Evolutionary conservation across 2,329 filamentous ascomycete species (phyloP).

Genomic region (Lecanicillium sp.): DNA sequence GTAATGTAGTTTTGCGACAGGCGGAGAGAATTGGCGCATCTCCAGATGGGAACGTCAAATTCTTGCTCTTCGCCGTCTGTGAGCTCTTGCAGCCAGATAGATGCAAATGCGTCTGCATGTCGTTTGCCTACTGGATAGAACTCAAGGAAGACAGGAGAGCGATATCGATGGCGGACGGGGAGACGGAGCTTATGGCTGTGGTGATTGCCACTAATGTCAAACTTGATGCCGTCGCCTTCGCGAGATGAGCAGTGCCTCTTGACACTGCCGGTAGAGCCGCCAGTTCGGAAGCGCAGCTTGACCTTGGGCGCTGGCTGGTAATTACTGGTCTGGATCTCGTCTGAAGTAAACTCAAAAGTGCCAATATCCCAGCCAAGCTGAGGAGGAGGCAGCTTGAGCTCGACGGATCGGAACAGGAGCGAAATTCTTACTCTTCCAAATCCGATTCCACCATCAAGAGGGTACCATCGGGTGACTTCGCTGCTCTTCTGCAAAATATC

Average conservation of each 20-base stretch:
- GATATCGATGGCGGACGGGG: slow-evolving; percentile 83
- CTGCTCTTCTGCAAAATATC: slow-evolving; percentile 84
- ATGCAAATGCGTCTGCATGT: slow-evolving; percentile 64
- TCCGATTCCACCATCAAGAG: slow-evolving; percentile 88
- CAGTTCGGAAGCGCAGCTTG: slow-evolving; percentile 73
- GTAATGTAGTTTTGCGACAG: slow-evolving; percentile 91
- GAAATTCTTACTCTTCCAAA: slow-evolving; percentile 87
- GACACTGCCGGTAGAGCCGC: slow-evolving; percentile 69
- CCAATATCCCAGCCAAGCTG: slow-evolving; percentile 94
- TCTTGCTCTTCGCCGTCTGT: slow-evolving; percentile 69
- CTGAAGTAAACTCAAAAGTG: slow-evolving; percentile 78
- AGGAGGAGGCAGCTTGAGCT: slow-evolving; percentile 73
- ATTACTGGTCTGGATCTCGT: slow-evolving; percentile 56
- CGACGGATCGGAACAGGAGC: slow-evolving; percentile 80
- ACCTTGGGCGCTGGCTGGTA: slow-evolving; percentile 59
- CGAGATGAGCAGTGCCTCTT: slow-evolving; percentile 52
- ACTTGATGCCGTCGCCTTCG: slow-evolving; percentile 44
- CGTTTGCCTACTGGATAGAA: slow-evolving; percentile 65
- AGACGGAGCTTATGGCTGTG: slow-evolving; percentile 51
- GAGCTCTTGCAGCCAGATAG: slow-evolving; percentile 80
- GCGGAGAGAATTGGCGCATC: slow-evolving; percentile 63
- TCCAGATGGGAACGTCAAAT: slow-evolving; percentile 88
- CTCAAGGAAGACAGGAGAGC: slow-evolving; percentile 83
- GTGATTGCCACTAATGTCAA: slow-evolving; percentile 38
- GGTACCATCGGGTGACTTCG: slow-evolving; percentile 86